These are phyloP conservation scores for Kandelia obovata DNA, from an alignment of 345 rosid genomes.

Conservation along the genomic window DNA sequence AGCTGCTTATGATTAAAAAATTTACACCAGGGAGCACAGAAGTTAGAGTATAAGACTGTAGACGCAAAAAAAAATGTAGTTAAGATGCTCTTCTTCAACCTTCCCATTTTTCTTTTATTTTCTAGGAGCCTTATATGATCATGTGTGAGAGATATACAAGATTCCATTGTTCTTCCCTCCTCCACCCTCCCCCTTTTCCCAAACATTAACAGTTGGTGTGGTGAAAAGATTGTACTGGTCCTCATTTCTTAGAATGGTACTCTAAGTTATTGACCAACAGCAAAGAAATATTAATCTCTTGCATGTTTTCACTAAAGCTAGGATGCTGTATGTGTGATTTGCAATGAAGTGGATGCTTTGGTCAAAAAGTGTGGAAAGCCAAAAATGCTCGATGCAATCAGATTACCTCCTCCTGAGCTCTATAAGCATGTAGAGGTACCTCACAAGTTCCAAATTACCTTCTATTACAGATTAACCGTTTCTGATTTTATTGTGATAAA, in stretches of 20 bases:
- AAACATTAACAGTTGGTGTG: background rate
- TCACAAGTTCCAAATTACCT: background rate
- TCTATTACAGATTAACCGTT: background rate
- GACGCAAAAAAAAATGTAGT: too few relatives aligned
- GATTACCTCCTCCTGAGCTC: constrained; percentile 81
- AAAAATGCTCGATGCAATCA: constrained; percentile 86
- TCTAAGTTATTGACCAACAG: background rate
- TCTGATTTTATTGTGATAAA: background rate
- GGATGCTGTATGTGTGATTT: constrained; percentile 85
- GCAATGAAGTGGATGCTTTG: constrained; percentile 68
- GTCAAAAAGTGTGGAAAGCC: constrained; percentile 79
- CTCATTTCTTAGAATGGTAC: background rate
- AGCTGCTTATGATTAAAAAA: too few relatives aligned
- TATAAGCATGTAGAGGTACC: constrained; percentile 83
- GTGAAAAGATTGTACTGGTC: background rate
- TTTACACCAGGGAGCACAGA: too few relatives aligned
- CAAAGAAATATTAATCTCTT: constrained; percentile 5
- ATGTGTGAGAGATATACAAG: background rate
- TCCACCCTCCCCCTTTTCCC: background rate
- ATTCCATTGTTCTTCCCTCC: background rate
- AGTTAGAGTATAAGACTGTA: too few relatives aligned
- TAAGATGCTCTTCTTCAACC: too few relatives aligned
- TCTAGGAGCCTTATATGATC: background rate
- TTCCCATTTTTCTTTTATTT: background rate
- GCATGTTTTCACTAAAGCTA: constrained; percentile 36